Evolutionary conservation across 2,329 filamentous ascomycete genomes (phyloP).

Genomic region (Alternaria triticina): DNA sequence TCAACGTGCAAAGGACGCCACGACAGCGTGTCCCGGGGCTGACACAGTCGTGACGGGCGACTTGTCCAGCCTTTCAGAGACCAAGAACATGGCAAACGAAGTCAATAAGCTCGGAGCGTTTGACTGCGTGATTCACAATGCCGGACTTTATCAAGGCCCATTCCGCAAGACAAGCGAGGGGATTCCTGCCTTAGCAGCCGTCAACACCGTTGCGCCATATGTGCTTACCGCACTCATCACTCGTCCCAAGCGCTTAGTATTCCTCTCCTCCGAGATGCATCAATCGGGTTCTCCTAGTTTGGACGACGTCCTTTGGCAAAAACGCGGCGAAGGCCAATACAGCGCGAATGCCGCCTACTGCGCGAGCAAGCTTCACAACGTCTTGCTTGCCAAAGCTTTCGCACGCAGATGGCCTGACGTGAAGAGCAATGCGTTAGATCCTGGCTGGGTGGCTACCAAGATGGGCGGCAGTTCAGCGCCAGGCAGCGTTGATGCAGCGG

Average conservation of each 20-base stretch:
- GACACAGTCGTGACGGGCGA: slow-evolving; percentile 61
- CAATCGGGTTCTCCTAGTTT: slow-evolving; percentile 54
- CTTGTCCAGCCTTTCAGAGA: slow-evolving; percentile 58
- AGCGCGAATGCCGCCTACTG: slow-evolving; percentile 54
- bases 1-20: slow-evolving; percentile 60
- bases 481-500: slow-evolving; percentile 55
- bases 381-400: slow-evolving; percentile 63
- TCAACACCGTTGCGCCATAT: slow-evolving; percentile 66
- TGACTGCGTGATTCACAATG: slow-evolving; percentile 66
- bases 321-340: slow-evolving; percentile 44
- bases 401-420: slow-evolving; percentile 55
- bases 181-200: slow-evolving; percentile 59
- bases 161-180: slow-evolving; percentile 55
- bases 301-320: slow-evolving; percentile 50
- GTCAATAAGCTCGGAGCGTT: slow-evolving; percentile 59
- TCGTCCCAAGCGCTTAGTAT: slow-evolving; percentile 59
- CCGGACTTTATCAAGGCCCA: slow-evolving; percentile 57
- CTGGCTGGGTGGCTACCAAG: slow-evolving; percentile 63
- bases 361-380: slow-evolving; percentile 64
- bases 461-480: slow-evolving; percentile 59
- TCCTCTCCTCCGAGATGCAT: slow-evolving; percentile 61
- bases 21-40: slow-evolving; percentile 57
- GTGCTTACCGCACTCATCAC: slow-evolving; percentile 60
- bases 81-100: slow-evolving; percentile 58
- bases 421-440: slow-evolving; percentile 57